These are phyloP conservation scores for Acer negundo DNA, from an alignment of 345 rosid genomes.

Conservation along the genomic window DNA sequence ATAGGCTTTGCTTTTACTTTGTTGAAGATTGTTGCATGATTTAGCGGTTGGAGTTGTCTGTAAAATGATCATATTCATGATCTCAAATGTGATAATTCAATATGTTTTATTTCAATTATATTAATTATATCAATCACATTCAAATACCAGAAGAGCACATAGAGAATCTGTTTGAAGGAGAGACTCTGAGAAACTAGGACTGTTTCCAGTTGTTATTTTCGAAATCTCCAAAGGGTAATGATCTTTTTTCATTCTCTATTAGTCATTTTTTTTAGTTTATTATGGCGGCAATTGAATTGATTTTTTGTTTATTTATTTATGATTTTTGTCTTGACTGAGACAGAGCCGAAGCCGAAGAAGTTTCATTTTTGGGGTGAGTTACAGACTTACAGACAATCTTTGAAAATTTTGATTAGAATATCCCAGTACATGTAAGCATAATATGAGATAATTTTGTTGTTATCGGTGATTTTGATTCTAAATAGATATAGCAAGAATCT, in stretches of 20 bases:
- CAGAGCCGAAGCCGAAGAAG: constrained; percentile 29
- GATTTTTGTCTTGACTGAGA: constrained; percentile 9
- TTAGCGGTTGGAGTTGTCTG: background rate
- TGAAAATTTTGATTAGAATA: constrained; percentile 18
- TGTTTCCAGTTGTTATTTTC: constrained; percentile 1
- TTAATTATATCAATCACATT: background rate
- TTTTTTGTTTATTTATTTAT: background rate
- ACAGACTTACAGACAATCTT: constrained; percentile 25
- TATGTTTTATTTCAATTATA: background rate
- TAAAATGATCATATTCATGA: constrained; percentile 8
- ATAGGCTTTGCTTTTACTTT: background rate
- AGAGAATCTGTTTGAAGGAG: constrained; percentile 10
- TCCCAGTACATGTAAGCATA: constrained; percentile 23
- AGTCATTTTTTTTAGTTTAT: constrained; percentile 25
- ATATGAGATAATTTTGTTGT: background rate
- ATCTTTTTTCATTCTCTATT: constrained; percentile 1
- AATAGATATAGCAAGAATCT: constrained; percentile 13
- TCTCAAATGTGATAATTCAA: constrained; percentile 8
- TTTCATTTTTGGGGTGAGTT: constrained; percentile 15
- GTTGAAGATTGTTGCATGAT: background rate
- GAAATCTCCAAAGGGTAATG: constrained; percentile 17
- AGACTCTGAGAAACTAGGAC: background rate
- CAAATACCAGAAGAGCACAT: background rate
- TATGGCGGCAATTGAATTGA: constrained; percentile 29
- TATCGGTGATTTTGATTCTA: constrained; percentile 16